phyloP scores from a whole-genome alignment of 2,329 filamentous ascomycete genomes.

The Alternaria alternata region DNA sequence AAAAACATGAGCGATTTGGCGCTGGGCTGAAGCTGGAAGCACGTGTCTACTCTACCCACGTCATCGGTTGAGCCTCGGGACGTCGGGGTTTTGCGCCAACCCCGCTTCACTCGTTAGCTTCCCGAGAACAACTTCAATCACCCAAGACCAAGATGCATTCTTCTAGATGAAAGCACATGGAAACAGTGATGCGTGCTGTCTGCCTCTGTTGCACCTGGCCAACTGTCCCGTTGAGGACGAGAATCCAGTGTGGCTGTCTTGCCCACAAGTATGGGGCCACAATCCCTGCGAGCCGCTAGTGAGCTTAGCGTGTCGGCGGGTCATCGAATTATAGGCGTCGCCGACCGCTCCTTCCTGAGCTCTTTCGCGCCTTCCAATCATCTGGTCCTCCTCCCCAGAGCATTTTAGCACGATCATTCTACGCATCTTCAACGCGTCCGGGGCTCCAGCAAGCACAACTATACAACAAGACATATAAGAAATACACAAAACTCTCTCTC shows the following conservation, averaged over 20 bases:
- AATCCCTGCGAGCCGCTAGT: constrained; percentile 24
- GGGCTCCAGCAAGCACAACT: background rate
- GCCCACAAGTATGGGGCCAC: constrained; percentile 19
- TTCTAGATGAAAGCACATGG: background rate
- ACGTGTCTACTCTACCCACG: constrained; percentile 9
- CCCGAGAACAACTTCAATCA: background rate
- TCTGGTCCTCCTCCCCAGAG: background rate
- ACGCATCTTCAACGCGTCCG: background rate
- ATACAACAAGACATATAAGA: background rate
- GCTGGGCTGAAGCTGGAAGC: background rate
- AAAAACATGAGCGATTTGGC: background rate
- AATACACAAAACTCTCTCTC: background rate
- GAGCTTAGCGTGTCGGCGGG: constrained; percentile 20
- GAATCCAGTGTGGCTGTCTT: constrained; percentile 23
- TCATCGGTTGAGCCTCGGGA: constrained; percentile 12
- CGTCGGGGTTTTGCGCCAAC: background rate
- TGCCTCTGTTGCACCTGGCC: background rate
- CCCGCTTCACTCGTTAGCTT: background rate
- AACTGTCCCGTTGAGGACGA: background rate
- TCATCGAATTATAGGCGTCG: constrained; percentile 19
- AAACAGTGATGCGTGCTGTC: background rate
- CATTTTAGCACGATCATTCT: constrained; percentile 24
- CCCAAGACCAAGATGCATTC: background rate
- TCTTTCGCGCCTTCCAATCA: constrained; percentile 30
- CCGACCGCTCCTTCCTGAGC: constrained; percentile 26